Base-by-base conservation (phyloP, 2,329 filamentous ascomycete species). In the Fusarium sp. region DNA sequence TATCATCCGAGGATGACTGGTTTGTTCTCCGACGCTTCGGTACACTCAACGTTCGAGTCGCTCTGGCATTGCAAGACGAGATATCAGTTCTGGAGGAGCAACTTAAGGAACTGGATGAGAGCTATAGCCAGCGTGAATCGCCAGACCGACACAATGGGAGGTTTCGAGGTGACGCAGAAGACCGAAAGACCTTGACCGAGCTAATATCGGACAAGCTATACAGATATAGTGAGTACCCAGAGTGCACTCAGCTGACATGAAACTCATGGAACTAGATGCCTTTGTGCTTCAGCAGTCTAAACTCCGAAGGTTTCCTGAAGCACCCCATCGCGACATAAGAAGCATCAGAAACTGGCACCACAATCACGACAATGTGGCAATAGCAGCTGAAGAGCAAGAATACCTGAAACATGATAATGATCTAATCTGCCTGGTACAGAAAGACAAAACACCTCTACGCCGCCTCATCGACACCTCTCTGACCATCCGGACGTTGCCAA, bases 21-120 rank as follows among this genome's bases (percentile, higher is more conserved):
- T 70, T 77, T 25, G 76, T 83, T 9, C 76, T 84, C 5, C 77
- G 82, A 7, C 77, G 81, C 14, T 84, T 85, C 57, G 73, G 74
- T 9, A 63, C 72, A 1, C 70, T 83, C 0, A 82, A 82, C 47
- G 67, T 71, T 8, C 70, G 81, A 35, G 66, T 82, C 14, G 68
- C 79, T 1, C 71, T 84, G 6, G 72, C 73, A 2, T 72, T 83
- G 4, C 82, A 84, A 67, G 81, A 84, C 37, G 71, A 81, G 50
- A 70, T 84, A 1, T 74, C 73, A 1, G 70, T 61, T 0, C 57
- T 84, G 0, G 82, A 84, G 66, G 64, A 80, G 9, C 58, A 79
- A 12, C 72, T 84, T 0, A n/a, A 66, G 0, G 57, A 71, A 8
- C 25, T 83, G 3, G 82, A 84, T 58, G 69, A 33, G 6, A 8